These are phyloP conservation scores for Escovopsis sp. DNA, from an alignment of 2,329 filamentous ascomycete genomes.

Conservation along the genomic window DNA sequence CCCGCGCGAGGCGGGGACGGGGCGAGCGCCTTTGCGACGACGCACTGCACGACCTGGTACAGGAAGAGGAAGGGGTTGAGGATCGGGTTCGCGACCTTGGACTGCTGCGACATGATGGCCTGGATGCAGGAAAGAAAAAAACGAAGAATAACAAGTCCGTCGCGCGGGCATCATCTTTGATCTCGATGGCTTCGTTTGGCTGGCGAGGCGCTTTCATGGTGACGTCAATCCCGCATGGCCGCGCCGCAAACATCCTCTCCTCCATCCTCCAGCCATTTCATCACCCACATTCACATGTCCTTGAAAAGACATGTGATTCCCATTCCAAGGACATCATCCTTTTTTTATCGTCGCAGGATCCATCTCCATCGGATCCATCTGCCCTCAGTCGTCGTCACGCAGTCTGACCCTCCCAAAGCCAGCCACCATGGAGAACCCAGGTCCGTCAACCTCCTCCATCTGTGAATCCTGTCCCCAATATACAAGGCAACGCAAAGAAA, in stretches of 20 bases:
- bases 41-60: slow-evolving; percentile 50
- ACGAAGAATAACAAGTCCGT: background rate
- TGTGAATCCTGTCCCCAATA: background rate
- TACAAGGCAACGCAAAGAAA: background rate
- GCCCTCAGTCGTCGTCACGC: background rate
- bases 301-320: background rate
- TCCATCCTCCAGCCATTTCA: background rate
- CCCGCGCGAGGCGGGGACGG: slow-evolving; percentile 49
- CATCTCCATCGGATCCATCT: background rate
- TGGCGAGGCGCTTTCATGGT: slow-evolving; percentile 5
- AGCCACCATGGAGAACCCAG: slow-evolving; percentile 27
- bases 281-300: background rate
- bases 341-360: too few relatives aligned
- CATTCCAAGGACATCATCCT: too few relatives aligned
- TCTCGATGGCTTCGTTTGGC: too few relatives aligned
- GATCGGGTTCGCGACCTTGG: slow-evolving; percentile 21
- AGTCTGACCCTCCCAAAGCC: background rate
- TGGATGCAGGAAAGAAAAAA: background rate
- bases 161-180: too few relatives aligned
- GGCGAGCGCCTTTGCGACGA: slow-evolving; percentile 50
- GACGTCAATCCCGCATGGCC: slow-evolving; percentile 13
- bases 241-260: too few relatives aligned
- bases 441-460: slow-evolving; percentile 12
- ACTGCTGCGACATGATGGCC: slow-evolving; percentile 2
- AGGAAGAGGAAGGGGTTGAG: slow-evolving; percentile 44